phyloP scores from a whole-genome alignment of 148 eudicot species.

The Linanthus parryae region DNA sequence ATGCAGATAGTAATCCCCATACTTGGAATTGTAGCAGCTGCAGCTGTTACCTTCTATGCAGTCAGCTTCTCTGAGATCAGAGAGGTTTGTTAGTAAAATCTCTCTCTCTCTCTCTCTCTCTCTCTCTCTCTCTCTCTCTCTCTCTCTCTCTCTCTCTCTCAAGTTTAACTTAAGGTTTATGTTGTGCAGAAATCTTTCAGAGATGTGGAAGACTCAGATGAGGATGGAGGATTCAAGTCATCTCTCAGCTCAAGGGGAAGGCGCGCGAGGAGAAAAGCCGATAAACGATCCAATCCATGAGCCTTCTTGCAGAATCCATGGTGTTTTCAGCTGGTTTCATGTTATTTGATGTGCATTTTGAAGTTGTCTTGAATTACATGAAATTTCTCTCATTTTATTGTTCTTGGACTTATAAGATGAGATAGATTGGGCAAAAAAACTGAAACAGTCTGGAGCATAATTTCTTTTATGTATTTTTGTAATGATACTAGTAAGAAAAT shows the following conservation, averaged over 20 bases:
- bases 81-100: constrained; percentile 31
- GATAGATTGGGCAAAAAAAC: too few species aligned
- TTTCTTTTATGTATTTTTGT: too few species aligned
- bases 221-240: constrained; percentile 32
- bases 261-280: constrained; percentile 50
- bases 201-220: constrained; percentile 40
- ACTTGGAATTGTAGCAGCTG: constrained; percentile 56
- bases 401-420: too few species aligned
- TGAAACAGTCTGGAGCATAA: too few species aligned
- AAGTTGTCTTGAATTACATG: too few species aligned
- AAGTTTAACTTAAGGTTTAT: too few species aligned
- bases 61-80: constrained; percentile 69
- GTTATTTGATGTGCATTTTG: too few species aligned
- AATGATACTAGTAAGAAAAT: too few species aligned
- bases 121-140: too few species aligned
- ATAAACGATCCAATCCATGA: constrained; percentile 33
- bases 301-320: too few species aligned
- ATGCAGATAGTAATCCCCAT: constrained; percentile 36
- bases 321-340: too few species aligned
- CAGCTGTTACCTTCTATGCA: constrained; percentile 69
- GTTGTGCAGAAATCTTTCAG: constrained; percentile 48
- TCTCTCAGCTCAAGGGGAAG: constrained; percentile 51
- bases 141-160: not conserved
- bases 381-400: too few species aligned
- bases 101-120: not conserved